Percentiles rank a stretch among this genome's conserved stretches.
Evolutionary conservation across 2,329 filamentous ascomycete species (phyloP).

Genomic region (Neoarthrinium moseri): DNA sequence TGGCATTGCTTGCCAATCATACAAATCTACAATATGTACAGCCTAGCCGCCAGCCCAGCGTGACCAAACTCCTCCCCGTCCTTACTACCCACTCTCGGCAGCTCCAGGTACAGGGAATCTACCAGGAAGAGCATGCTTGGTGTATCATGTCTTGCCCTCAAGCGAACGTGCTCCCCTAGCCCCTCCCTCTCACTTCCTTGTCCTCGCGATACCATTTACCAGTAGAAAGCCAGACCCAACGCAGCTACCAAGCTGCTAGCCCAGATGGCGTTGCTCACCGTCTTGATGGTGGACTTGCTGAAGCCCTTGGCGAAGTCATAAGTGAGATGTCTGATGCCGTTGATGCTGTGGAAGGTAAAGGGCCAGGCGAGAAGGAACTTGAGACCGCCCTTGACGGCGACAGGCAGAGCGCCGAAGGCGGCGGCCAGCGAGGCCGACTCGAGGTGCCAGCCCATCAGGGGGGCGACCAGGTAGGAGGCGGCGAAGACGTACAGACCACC

Average conservation of each 20-base stretch:
- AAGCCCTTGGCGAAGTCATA: slow-evolving; percentile 55
- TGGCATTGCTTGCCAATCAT: background rate
- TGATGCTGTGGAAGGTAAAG: slow-evolving; percentile 57
- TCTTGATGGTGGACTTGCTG: slow-evolving; percentile 43
- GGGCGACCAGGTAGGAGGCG: slow-evolving; percentile 76
- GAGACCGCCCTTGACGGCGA: slow-evolving; percentile 55
- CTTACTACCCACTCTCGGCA: too few relatives aligned
- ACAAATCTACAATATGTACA: background rate
- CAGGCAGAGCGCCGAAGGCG: slow-evolving; percentile 57
- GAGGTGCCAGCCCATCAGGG: slow-evolving; percentile 65
- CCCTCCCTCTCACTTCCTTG: too few relatives aligned
- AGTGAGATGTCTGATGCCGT: slow-evolving; percentile 53
- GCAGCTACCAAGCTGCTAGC: slow-evolving; percentile 40
- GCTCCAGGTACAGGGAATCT: too few relatives aligned
- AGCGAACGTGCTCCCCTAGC: background rate
- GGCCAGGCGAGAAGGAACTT: slow-evolving; percentile 59
- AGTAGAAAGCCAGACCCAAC: slow-evolving; percentile 47
- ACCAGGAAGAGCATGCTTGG: too few relatives aligned
- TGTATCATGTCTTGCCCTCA: too few relatives aligned
- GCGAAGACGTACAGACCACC: slow-evolving; percentile 79
- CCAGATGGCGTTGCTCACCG: slow-evolving; percentile 48
- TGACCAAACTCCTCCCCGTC: too few relatives aligned
- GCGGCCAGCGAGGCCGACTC: slow-evolving; percentile 60
- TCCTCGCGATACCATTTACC: too few relatives aligned
- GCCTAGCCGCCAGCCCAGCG: too few relatives aligned